Evolutionary conservation across 495 filamentous ascomycete species (phyloP), one percentile per base, ranked within the genome.

Genomic region (Alectoria sarmentosa): DNA sequence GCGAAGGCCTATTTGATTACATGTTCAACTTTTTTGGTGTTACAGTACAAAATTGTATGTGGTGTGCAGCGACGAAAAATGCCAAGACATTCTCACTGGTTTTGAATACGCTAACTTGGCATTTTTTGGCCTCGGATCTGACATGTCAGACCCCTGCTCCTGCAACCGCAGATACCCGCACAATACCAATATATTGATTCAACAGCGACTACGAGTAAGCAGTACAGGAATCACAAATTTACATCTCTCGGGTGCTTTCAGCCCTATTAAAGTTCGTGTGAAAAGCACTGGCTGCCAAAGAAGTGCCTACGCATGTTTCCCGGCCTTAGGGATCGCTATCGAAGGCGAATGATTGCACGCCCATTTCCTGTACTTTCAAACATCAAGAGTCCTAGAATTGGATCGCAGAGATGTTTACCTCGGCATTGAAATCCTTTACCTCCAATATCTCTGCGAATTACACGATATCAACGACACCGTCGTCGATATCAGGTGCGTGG

Each of bases 361-460:
- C 28, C 34, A 7, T 2, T 3, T 30, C 56, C 23, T 48, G 14
- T 13, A 36, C 55, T 32, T 8, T 44, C 8, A 55, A 13, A 19
- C 11, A 30, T 14, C 8, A 28, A 15, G 4, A 19, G 30, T 34
- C 21, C 30, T 15, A 17, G 19, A 15, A 26, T 39, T 46, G 9
- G 44, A n/a, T 42, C 39, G 56, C 52, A 76, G 82, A 68, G 68
- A 96, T 96, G 93, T 96, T 97, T 75, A 87, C 90, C 66, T 89
- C 86, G 67, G 91, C 90, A 36, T 78, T 97, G 70, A 97, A 97
- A 75, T 92, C 94, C 38, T 90, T 98, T 75, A 85, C 85, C 60
- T 90, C 90, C 58, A 93, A 96, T 74, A 98, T 98, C 76, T 83
- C 86, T 65, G 84, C 89, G 66, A 93, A 96, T 76, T 98, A 98